Evolutionary conservation across 345 rosid species (phyloP).

Genomic region (Ailanthus altissimus): DNA sequence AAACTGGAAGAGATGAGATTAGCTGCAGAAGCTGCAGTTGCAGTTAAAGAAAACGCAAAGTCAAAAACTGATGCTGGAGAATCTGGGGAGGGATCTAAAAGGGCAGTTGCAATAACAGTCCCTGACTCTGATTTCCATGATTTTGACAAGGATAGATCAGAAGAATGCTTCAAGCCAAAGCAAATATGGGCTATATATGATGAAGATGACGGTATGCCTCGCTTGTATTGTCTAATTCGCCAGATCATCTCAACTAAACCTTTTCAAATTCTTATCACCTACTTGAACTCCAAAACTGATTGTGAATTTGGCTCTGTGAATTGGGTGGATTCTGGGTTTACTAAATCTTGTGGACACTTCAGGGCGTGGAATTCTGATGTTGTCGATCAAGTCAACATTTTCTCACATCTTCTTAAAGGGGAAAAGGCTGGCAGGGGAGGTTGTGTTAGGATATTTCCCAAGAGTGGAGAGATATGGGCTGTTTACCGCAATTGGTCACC

Average conservation of each 20-base stretch:
- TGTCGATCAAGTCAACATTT: conserved; percentile 88
- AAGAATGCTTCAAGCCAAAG: conserved; percentile 88
- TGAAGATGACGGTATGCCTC: conserved; percentile 99
- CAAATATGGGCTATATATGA: conserved; percentile 98
- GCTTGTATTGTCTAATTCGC: conserved; percentile 80
- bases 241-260: conserved; percentile 81
- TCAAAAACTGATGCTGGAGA: conserved; percentile 24
- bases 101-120: conserved; percentile 57
- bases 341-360: conserved; percentile 97
- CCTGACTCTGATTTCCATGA: conserved; percentile 98
- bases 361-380: conserved; percentile 79
- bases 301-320: conserved; percentile 80
- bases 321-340: conserved; percentile 84
- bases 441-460: conserved; percentile 91
- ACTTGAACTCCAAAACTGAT: conserved; percentile 93
- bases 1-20: conserved; percentile 61
- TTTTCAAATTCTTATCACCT: conserved; percentile 80
- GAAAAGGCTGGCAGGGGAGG: conserved; percentile 98
- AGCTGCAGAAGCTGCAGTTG: conserved; percentile 49
- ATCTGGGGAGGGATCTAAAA: conserved; percentile 33
- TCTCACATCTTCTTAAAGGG: conserved; percentile 83
- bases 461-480: conserved; percentile 93
- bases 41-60: conserved; percentile 36
- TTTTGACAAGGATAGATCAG: conserved; percentile 85
- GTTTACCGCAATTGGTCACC: conserved; percentile 87